These are phyloP conservation scores for Chiua sp. DNA, from an alignment of 1,284 basidiomycete genomes.

Conservation along the genomic window DNA sequence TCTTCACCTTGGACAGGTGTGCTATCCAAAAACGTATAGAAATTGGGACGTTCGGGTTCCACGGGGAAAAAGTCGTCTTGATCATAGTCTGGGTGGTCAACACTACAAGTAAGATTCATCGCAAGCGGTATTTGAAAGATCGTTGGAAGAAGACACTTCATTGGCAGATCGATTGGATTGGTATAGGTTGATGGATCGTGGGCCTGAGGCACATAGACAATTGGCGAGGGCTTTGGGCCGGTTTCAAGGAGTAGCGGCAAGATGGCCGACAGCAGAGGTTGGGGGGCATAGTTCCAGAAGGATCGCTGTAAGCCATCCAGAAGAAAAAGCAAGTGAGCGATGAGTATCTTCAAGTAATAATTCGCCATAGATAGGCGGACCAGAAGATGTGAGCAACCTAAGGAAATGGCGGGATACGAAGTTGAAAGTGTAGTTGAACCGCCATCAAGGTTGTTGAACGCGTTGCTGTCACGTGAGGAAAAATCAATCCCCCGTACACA, in stretches of 20 bases:
- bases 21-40: constrained; percentile 3
- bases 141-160: constrained; percentile 12
- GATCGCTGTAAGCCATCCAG: constrained; percentile 14
- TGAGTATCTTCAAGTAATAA: constrained; percentile 10
- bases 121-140: constrained; percentile 1
- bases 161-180: constrained; percentile 1
- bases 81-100: constrained; percentile 1
- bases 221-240: neutral
- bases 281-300: constrained; percentile 12
- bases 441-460: neutral
- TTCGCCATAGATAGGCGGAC: constrained; percentile 1
- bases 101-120: constrained; percentile 9
- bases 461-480: constrained; percentile 25
- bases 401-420: neutral
- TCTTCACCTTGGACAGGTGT: constrained; percentile 2
- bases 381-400: neutral
- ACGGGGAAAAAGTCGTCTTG: neutral
- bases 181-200: constrained; percentile 1
- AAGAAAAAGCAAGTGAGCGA: constrained; percentile 23
- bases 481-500: neutral
- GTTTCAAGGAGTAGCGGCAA: constrained; percentile 11
- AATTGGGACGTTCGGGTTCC: neutral
- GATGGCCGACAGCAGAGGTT: constrained; percentile 14
- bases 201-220: neutral
- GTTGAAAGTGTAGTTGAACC: neutral